Evolutionary conservation across 2,329 filamentous ascomycete species (phyloP), one percentile per base, ranked within the genome.

Genomic region (Colletotrichum sp.): DNA sequence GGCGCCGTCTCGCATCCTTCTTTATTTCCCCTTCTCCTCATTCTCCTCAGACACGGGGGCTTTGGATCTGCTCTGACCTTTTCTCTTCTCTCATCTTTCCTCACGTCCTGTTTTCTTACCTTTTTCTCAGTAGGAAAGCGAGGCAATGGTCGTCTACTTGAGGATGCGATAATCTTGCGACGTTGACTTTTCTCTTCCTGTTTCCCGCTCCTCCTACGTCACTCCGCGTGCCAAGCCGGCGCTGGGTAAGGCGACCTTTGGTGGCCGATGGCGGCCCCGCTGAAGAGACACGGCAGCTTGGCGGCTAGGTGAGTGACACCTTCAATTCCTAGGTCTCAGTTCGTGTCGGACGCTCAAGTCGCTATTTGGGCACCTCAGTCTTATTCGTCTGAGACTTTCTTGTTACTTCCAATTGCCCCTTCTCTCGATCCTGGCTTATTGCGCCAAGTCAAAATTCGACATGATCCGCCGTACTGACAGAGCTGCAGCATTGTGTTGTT

Each of bases 281-380:
- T 72, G 73, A 70, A 76, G 64, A 76, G 69, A 66, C 69, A 76
- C 57, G 73, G 69, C 69, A 69, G 62, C 39, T 77, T 77, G 64
- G 76, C 73, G 28, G 73, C 72, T 57, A 76, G 76, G 76, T 77
- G 21, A 72, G 76, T 76, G 16, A 72, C 69, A 32, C 55, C 26
- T 18, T 63, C 69, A 63, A 39, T 75, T 62, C 62, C 36, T 21
- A 24, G 18, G 30, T 68, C 36, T 57, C 49, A 15, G 52, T 49
- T 49, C 26, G 6, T 44, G 64, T 34, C 32, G 34, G 4, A 34
- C 39, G 0, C 8, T 32, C 32, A 28, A 18, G 12, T 52, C 63
- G 21, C 24, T 34, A n/a, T 67, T 55, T 32, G n/a, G 10, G 30
- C 32, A n/a, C 60, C 60, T 52, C 15, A 28, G 30, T 44, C n/a